A percentile compares a stretch with the other conserved stretches of the same genome.
Conservation (phyloP, 1,284 basidiomycete genomes). For the Leccinum insigne region DNA sequence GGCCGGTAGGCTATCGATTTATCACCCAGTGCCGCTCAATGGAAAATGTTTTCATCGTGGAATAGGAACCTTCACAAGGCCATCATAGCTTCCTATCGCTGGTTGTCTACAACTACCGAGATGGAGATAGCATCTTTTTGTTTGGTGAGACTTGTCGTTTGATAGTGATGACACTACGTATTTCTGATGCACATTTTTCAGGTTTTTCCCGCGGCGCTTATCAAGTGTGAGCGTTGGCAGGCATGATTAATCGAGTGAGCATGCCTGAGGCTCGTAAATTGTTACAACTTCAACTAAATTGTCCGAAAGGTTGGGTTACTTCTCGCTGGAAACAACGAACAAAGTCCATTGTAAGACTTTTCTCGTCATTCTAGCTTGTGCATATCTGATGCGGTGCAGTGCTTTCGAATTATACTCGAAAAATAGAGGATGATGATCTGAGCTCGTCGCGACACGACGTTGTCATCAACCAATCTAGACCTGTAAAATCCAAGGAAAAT, state of each 20-base stretch:
- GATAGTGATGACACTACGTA: neutral
- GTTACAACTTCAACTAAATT: neutral
- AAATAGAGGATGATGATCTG: conserved; percentile 13
- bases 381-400: conserved; percentile 15
- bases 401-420: conserved; percentile 33
- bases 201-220: conserved; percentile 43
- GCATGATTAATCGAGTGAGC: conserved; percentile 36
- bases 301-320: conserved; percentile 36
- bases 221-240: conserved; percentile 38
- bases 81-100: conserved; percentile 36
- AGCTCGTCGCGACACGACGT: conserved; percentile 5
- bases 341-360: conserved; percentile 37
- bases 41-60: neutral
- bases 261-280: neutral
- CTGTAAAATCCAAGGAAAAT: conserved; percentile 15
- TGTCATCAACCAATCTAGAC: conserved; percentile 11
- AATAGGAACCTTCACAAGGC: conserved; percentile 34
- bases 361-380: no score
- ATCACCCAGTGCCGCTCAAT: neutral
- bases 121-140: conserved; percentile 36
- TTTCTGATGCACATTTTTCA: conserved; percentile 14
- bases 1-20: conserved; percentile 27
- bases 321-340: conserved; percentile 36
- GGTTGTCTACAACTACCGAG: conserved; percentile 36
- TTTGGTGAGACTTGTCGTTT: conserved; percentile 28